These are phyloP conservation scores for Mastigamoeba balamuthi DNA, from an alignment of 78 protist genomes.

Conservation along the genomic window DNA sequence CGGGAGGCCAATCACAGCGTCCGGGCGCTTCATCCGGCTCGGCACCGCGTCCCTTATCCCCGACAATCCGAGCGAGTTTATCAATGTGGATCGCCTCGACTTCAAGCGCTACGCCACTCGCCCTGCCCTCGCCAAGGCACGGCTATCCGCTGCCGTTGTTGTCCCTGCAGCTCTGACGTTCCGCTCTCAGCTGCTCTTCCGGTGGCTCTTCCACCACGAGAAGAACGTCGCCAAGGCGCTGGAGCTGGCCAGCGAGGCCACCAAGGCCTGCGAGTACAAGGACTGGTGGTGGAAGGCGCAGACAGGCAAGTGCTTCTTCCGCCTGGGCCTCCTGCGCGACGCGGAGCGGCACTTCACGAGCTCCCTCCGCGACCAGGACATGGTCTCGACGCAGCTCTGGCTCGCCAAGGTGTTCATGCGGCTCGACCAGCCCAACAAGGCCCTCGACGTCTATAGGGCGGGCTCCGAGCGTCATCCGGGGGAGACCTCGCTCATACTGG, in stretches of 20 bases:
- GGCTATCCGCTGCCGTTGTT: neutral
- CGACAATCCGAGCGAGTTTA: conserved; percentile 37
- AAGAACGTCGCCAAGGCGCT: conserved; percentile 58
- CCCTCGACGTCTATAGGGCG: conserved; percentile 25
- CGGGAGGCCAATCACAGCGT: conserved; percentile 7
- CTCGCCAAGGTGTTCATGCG: conserved; percentile 43
- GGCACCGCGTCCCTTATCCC: conserved; percentile 66
- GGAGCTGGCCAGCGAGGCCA: conserved; percentile 45
- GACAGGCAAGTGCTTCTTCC: conserved; percentile 53
- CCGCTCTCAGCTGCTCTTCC: conserved; percentile 18
- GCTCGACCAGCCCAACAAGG: conserved; percentile 60
- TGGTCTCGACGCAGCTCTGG: conserved; percentile 26
- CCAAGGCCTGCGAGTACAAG: conserved; percentile 1
- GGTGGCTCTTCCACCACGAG: conserved; percentile 42
- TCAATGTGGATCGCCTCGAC: conserved; percentile 42
- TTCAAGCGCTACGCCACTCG: conserved; percentile 48
- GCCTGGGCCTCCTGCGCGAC: conserved; percentile 55
- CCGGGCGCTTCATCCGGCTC: conserved; percentile 34
- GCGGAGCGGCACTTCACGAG: conserved; percentile 59
- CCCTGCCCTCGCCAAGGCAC: conserved; percentile 49
- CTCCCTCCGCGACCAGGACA: conserved; percentile 23
- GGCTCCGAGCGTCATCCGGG: conserved; percentile 18
- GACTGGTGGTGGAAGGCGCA: conserved; percentile 84
- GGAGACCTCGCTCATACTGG: conserved; percentile 17
- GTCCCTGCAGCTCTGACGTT: neutral